Base-by-base conservation (phyloP, 2,329 filamentous ascomycete genomes). In the Coniochaeta pulveracea region DNA sequence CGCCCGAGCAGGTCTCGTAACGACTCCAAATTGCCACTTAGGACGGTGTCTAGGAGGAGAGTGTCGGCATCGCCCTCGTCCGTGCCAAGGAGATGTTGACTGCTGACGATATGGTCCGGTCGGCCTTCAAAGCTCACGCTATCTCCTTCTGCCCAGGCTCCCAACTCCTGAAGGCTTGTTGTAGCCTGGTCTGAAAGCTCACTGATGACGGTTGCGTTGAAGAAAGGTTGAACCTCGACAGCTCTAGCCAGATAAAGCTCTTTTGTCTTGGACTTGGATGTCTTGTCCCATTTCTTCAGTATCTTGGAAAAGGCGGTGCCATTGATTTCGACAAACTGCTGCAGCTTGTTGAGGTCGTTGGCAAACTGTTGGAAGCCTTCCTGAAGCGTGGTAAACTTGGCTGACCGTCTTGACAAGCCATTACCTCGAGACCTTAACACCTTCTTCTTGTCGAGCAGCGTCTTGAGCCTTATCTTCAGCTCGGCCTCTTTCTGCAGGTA, bases 231-330 rank as follows among this genome's bases (percentile, higher is more conserved):
- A 6, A 96, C 88, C 56, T 98, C 91, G 41, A 98, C 89, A 7
- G 91, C 91, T 39, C 91, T 74, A 8, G 93, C 93, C 22, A 98
- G 76, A 53, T 96, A 98, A 25, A 96, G 72, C 60, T 96, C 91
- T 57, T 98, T 98, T 38, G 91, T 95, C 56, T 89, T 89, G 33
- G 89, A 96, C 69, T 96, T 98, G 45, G 89, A 95, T 2, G 88
- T 95, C 72, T 98, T 98, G 61, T 98, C 91, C 91, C 91, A 98
- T 73, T 98, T 98, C 63, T 98, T 98, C 42, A 98, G 64, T 38
- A 98, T 98, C 58, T 98, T 98, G 18, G 89, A 95, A 55, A 96
- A 95, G 11, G 88, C 91, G 2, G 85, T 95, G 49, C 91, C 89
- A 53, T 98, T 98, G 52, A 96, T 84, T 56, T 96, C 89, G 43